Evolutionary conservation across 2,329 filamentous ascomycete genomes (phyloP), one percentile per base, ranked within the genome.

Genomic region (Coleophoma cylindrospora): DNA sequence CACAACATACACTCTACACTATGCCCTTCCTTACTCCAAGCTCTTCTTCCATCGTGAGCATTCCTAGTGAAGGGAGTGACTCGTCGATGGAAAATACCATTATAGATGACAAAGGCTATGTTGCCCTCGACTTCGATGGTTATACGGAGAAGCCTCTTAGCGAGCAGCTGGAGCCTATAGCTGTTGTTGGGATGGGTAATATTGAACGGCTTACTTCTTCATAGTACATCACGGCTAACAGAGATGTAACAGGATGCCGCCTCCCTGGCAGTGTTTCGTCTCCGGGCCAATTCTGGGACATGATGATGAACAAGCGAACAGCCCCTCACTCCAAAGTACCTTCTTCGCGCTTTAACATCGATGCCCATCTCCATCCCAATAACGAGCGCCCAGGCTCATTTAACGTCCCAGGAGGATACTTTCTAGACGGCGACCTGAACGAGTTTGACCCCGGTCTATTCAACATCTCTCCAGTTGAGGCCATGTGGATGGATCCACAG

Each of bases 241-340:
- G 13, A 21, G 15, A 15, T 21, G 15, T 11, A 8, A 3, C 15
- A 54, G 53, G 45, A 27, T 55, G 54, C 17, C 48, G 54, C 9
- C 47, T 55, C 5, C 51, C 54, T 14, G 54, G 54, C 15, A 48
- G 37, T 38, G 45, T 50, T 15, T 45, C 49, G 15, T 54, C 54
- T 1, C 40, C 57, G 3, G 19, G 45, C 21, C 41, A 50, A 19
- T 47, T 59, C 17, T 59, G 55, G 56, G 34, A 58, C 15, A 33
- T 58, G 41, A 40, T 59, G 22, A 47, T 33, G 13, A 44, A 52
- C 14, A 49, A 48, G 34, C 34, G 48, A 13, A 52, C 54, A 32
- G 49, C 4, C 33, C 40, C 34, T n/a, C 45, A 34, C 27, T 71
- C 71, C 1, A 55, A 50, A 41, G 48, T 57, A 3, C 58, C 58